Conservation (phyloP, 2,329 filamentous ascomycete genomes). For the Fusarium sp. region DNA sequence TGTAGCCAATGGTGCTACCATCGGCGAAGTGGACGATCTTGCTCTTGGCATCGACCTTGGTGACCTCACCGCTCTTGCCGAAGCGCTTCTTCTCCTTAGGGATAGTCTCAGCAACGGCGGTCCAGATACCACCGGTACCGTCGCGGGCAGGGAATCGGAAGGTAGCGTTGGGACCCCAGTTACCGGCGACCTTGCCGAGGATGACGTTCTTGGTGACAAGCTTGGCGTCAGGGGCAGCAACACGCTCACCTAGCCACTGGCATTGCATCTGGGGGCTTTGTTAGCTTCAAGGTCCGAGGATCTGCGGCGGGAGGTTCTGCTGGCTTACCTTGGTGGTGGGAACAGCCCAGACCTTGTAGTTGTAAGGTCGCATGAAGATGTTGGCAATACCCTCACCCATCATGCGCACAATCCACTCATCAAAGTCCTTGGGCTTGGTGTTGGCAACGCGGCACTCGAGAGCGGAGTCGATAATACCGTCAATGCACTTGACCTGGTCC, state of each 20-base stretch:
- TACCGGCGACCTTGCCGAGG: slow-evolving; percentile 93
- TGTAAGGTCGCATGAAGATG: slow-evolving; percentile 99
- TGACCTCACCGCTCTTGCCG: slow-evolving; percentile 85
- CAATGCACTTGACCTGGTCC: slow-evolving; percentile 93
- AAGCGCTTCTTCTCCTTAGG: slow-evolving; percentile 93
- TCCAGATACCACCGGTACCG: slow-evolving; percentile 99
- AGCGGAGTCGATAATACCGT: slow-evolving; percentile 95
- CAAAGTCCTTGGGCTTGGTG: slow-evolving; percentile 95
- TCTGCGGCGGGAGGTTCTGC: neutral
- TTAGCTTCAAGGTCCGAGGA: slow-evolving; percentile 11
- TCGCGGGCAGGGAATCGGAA: slow-evolving; percentile 98
- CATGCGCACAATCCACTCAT: slow-evolving; percentile 97
- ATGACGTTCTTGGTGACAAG: slow-evolving; percentile 93
- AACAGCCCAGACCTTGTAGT: slow-evolving; percentile 99
- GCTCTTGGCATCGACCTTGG: slow-evolving; percentile 86
- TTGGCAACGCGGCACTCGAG: slow-evolving; percentile 86
- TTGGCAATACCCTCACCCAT: slow-evolving; percentile 91
- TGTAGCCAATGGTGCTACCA: slow-evolving; percentile 89
- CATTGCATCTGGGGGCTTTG: slow-evolving; percentile 86
- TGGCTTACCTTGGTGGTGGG: slow-evolving; percentile 87
- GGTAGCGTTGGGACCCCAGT: slow-evolving; percentile 98
- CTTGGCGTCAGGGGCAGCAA: slow-evolving; percentile 97
- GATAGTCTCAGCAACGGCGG: slow-evolving; percentile 91
- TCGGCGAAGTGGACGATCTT: slow-evolving; percentile 87
- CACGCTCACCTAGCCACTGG: slow-evolving; percentile 97